A percentile compares a stretch with the other conserved stretches of the same genome.
Conservation (phyloP, 192 early-diverging fungal genomes). For the Podila clonocystis region DNA sequence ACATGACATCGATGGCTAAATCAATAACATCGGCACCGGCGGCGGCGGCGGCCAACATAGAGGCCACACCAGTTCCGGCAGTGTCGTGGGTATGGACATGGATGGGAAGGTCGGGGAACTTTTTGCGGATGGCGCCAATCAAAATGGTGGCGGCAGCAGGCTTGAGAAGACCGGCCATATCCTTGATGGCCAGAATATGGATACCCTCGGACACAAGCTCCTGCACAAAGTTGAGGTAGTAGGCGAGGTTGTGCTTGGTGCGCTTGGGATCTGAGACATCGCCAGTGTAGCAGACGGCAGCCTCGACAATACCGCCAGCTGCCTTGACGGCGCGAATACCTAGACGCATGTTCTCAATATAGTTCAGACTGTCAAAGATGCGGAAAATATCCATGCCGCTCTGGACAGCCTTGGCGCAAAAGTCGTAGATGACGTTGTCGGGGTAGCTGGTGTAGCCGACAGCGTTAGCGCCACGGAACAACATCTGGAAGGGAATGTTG, state of each 20-base stretch:
- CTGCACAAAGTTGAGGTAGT: slow-evolving; percentile 92
- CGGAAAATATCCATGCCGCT: slow-evolving; percentile 97
- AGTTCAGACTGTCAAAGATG: slow-evolving; percentile 98
- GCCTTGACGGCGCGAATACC: slow-evolving; percentile 93
- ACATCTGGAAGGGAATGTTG: slow-evolving; percentile 99
- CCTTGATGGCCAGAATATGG: slow-evolving; percentile 93
- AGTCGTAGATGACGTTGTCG: slow-evolving; percentile 97
- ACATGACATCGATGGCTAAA: slow-evolving; percentile 93
- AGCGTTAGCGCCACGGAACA: slow-evolving; percentile 97
- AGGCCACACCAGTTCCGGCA: slow-evolving; percentile 95
- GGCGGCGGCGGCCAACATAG: slow-evolving; percentile 91
- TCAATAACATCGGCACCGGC: slow-evolving; percentile 96
- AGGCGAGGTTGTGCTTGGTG: slow-evolving; percentile 89
- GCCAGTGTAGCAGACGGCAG: slow-evolving; percentile 92
- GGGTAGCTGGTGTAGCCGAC: slow-evolving; percentile 98
- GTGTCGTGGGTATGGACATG: slow-evolving; percentile 99
- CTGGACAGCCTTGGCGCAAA: slow-evolving; percentile 90
- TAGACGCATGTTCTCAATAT: slow-evolving; percentile 94
- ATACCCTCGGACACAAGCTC: slow-evolving; percentile 91
- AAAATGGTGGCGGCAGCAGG: slow-evolving; percentile 88
- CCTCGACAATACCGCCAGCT: slow-evolving; percentile 95
- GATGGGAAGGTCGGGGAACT: slow-evolving; percentile 91
- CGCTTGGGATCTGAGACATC: slow-evolving; percentile 88
- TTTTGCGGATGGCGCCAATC: slow-evolving; percentile 86
- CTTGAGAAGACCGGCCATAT: slow-evolving; percentile 98